Evolutionary conservation across 768 basidiomycete species (phyloP).

Genomic region (Agaricus bisporus): DNA sequence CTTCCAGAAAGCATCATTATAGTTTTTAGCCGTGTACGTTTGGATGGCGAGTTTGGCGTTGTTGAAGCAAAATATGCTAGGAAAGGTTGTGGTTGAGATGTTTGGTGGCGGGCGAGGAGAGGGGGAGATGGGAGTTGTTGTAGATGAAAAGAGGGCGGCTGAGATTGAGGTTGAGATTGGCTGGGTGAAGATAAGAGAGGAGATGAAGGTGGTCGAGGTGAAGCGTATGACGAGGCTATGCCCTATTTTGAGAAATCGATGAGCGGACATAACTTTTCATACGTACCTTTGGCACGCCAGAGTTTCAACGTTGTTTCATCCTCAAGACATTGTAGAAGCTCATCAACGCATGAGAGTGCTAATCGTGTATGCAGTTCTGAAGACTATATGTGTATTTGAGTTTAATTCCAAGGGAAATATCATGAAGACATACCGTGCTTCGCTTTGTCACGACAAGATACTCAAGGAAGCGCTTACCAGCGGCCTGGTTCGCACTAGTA

Average conservation of each 20-base stretch:
- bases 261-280: not conserved
- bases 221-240: constrained; percentile 49
- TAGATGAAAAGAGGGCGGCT: constrained; percentile 35
- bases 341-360: constrained; percentile 47
- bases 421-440: constrained; percentile 38
- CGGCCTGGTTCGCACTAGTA: constrained; percentile 46
- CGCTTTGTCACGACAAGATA: constrained; percentile 70
- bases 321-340: constrained; percentile 44
- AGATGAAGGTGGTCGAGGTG: constrained; percentile 17
- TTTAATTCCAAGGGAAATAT: not conserved
- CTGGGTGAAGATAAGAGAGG: not conserved
- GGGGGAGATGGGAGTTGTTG: constrained; percentile 18
- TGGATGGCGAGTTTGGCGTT: constrained; percentile 72
- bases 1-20: constrained; percentile 81
- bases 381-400: constrained; percentile 32
- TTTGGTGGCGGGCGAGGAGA: constrained; percentile 9
- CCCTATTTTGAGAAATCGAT: not conserved
- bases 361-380: constrained; percentile 61
- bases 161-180: constrained; percentile 31
- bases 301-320: constrained; percentile 52
- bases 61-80: constrained; percentile 77
- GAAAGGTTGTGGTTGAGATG: constrained; percentile 35
- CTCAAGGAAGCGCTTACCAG: constrained; percentile 72
- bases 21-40: constrained; percentile 66
- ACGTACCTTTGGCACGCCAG: constrained; percentile 66